Conservation (phyloP, 345 rosid genomes). For the Anastatica hierochuntica region DNA sequence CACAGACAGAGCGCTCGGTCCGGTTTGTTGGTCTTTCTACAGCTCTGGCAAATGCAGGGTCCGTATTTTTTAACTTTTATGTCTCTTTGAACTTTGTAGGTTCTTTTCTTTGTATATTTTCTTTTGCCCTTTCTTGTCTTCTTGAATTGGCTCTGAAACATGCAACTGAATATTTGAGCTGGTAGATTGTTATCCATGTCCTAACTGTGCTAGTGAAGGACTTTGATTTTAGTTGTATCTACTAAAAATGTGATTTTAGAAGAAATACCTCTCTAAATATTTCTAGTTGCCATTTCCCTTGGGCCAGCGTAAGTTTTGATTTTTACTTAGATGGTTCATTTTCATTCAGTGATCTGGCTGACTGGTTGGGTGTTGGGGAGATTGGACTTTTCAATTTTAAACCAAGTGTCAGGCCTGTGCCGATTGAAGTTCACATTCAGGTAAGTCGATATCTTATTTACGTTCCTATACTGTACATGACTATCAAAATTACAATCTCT, state of each 20-base stretch:
- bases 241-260: background rate
- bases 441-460: slow-evolving; percentile 37
- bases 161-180: slow-evolving; percentile 10
- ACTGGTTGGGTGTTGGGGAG: slow-evolving; percentile 96
- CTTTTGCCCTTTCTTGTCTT: background rate
- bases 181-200: slow-evolving; percentile 4
- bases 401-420: slow-evolving; percentile 99
- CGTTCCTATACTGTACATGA: background rate
- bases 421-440: slow-evolving; percentile 98
- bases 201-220: slow-evolving; percentile 1
- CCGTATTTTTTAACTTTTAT: slow-evolving; percentile 11
- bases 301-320: background rate
- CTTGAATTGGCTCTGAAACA: background rate
- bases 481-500: background rate
- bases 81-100: background rate
- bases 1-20: slow-evolving; percentile 89
- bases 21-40: slow-evolving; percentile 96
- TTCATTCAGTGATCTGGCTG: slow-evolving; percentile 76
- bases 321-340: slow-evolving; percentile 9
- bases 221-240: background rate
- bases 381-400: slow-evolving; percentile 91
- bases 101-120: slow-evolving; percentile 5
- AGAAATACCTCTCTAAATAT: background rate
- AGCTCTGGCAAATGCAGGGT: slow-evolving; percentile 98
- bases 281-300: background rate